Evolutionary conservation across 116 monocot genomes (phyloP), one percentile per base, ranked within the genome.

Genomic region (Zostera marina): DNA sequence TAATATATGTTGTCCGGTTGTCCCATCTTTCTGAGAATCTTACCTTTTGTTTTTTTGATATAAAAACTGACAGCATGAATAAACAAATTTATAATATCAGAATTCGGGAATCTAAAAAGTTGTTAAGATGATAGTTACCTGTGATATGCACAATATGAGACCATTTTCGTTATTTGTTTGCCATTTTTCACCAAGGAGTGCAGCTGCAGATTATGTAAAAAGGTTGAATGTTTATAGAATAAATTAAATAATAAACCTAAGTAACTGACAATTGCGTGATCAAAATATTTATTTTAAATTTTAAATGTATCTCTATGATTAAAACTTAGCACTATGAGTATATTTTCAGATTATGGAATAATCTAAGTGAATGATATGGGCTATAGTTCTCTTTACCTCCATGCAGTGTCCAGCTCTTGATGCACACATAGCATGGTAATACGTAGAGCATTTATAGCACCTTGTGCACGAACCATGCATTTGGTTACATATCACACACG

Each of bases 381-480:
- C 32, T 32, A 32, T 5, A 32, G 5, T 32, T 32, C 32, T 10
- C 16, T 58, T 47, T 77, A 98, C 98, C 98, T 98, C 98, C 98
- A 98, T 98, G 54, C 78, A 69, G 54, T 81, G 83, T 52, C 98
- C 98, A 20, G 98, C 98, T 73, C 86, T 80, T 63, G 98, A 82
- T 45, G 98, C 90, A 75, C 98, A 98, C 84, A 86, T 83, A 13
- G 86, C 78, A 86, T 98, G 98, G 68, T 86, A 98, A 68, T 74
- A 78, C 61, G 85, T 78, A 11, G 77, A 77, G 60, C 90, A 98
- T 54, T 66, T 80, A 63, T 68, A 72, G 75, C 98, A 98, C 43
- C 86, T 77, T 58, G 81, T 90, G 53, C 98, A 98, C 23, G 86
- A 74, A 46, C 98, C 98, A 71, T 86, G 98, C 71, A 74, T 70